These are phyloP conservation scores for Amaranthus tricolor DNA, from an alignment of 179 eudicot genomes.

Conservation along the genomic window DNA sequence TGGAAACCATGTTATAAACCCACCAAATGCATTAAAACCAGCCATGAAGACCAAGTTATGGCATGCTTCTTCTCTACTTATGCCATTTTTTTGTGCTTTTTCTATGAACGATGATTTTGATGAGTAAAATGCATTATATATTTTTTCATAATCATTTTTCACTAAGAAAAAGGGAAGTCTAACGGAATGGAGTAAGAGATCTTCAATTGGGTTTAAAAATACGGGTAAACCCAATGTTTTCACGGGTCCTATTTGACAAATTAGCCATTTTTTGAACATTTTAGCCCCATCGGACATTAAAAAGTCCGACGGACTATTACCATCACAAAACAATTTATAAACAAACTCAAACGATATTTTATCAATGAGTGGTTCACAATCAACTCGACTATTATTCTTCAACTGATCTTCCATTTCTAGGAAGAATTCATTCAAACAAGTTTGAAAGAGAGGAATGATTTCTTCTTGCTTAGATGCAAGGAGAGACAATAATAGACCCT, in stretches of 20 bases:
- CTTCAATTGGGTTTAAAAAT: conserved; percentile 43
- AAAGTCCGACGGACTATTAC: conserved; percentile 21
- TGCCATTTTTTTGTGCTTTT: conserved; percentile 38
- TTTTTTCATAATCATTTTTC: conserved; percentile 40
- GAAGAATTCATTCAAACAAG: conserved; percentile 27
- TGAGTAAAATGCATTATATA: conserved; percentile 36
- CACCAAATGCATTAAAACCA: conserved; percentile 50
- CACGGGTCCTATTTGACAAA: conserved; percentile 43
- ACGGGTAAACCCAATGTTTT: conserved; percentile 37
- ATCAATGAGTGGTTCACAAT: conserved; percentile 35
- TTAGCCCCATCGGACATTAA: conserved; percentile 34
- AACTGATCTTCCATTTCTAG: conserved; percentile 31
- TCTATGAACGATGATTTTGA: conserved; percentile 32
- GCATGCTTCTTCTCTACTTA: conserved; percentile 54
- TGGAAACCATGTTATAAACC: conserved; percentile 9
- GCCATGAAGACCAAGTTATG: conserved; percentile 53
- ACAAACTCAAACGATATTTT: conserved; percentile 42
- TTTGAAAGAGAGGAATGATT: conserved; percentile 39
- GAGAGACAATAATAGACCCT: conserved; percentile 29
- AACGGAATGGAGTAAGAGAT: conserved; percentile 40
- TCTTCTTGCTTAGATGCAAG: conserved; percentile 20
- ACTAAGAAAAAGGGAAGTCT: conserved; percentile 36
- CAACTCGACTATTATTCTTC: conserved; percentile 14
- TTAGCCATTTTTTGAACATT: conserved; percentile 37
- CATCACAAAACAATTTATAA: conserved; percentile 41